Evolutionary conservation across 805 yeast genomes (phyloP).

Genomic region (Saccharomycopsis javanensis): DNA sequence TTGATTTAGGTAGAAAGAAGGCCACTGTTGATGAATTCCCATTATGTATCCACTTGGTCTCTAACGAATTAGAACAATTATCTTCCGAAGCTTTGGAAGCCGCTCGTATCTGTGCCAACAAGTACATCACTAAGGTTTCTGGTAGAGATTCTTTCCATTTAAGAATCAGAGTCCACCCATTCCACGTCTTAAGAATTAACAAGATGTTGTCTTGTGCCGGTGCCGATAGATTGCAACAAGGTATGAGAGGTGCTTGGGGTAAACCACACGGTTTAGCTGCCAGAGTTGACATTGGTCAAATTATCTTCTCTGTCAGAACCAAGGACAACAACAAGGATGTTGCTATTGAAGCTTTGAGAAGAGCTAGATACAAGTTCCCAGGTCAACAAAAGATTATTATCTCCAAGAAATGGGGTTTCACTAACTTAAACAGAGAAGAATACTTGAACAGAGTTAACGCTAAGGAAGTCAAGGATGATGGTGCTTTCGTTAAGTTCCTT

Average conservation of each 20-base stretch:
- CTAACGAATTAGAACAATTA: conserved; percentile 98
- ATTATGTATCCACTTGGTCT: conserved; percentile 97
- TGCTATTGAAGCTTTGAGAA: conserved; percentile 98
- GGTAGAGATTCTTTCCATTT: conserved; percentile 99
- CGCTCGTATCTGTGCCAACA: conserved; percentile 99
- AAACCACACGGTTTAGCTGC: conserved; percentile 99
- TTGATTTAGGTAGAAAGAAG: conserved; percentile 99
- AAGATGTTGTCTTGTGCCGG: conserved; percentile 99
- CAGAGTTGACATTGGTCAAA: conserved; percentile 97
- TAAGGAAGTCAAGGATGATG: conserved; percentile 98
- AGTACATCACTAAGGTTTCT: conserved; percentile 93
- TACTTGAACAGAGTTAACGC: conserved; percentile 89
- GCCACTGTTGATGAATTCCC: conserved; percentile 99
- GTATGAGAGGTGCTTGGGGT: conserved; percentile 99
- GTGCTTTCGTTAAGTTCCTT: conserved; percentile 99
- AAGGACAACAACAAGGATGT: conserved; percentile 96
- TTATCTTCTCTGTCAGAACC: conserved; percentile 96
- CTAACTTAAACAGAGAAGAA: conserved; percentile 96
- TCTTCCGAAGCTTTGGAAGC: conserved; percentile 99
- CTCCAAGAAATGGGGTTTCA: conserved; percentile 99
- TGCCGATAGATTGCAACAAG: conserved; percentile 99
- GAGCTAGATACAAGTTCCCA: conserved; percentile 99
- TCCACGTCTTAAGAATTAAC: conserved; percentile 99
- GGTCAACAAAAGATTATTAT: conserved; percentile 99
- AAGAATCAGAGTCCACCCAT: conserved; percentile 99